A percentile compares a stretch with the other conserved stretches of the same genome.
phyloP scores from a whole-genome alignment of 768 basidiomycete genomes.

The Chalciporus piperatus region DNA sequence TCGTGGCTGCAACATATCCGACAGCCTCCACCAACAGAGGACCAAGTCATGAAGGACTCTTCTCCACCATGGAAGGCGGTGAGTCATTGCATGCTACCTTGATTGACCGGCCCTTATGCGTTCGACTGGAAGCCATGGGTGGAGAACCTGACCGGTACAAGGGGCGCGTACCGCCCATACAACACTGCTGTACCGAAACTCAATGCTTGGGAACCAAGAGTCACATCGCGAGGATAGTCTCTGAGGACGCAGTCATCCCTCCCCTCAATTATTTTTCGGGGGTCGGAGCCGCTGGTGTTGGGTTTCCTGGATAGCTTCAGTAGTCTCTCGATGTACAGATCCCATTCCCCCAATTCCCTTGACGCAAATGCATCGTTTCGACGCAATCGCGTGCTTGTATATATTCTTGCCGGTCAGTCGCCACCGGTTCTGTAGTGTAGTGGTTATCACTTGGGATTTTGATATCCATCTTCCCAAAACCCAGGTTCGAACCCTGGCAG shows the following conservation, averaged over 20 bases:
- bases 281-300: not conserved
- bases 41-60: constrained; percentile 63
- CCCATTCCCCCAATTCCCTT: too few species aligned
- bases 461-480: constrained; percentile 18
- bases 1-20: constrained; percentile 93
- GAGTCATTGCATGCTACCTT: constrained; percentile 28
- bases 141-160: constrained; percentile 91
- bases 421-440: constrained; percentile 24
- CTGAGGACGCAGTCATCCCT: not conserved
- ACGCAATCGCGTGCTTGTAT: too few species aligned
- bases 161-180: constrained; percentile 87
- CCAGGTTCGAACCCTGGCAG: constrained; percentile 28
- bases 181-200: constrained; percentile 85
- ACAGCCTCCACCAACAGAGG: constrained; percentile 72
- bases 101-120: not conserved
- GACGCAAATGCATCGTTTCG: too few species aligned
- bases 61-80: constrained; percentile 85
- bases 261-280: too few species aligned
- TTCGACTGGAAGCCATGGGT: constrained; percentile 57
- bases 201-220: constrained; percentile 79
- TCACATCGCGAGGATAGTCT: constrained; percentile 43
- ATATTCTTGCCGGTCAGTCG: too few species aligned
- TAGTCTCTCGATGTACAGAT: not conserved
- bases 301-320: not conserved
- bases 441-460: constrained; percentile 29